Base-by-base conservation (phyloP, 768 basidiomycete species). In the Collybia mongolica region DNA sequence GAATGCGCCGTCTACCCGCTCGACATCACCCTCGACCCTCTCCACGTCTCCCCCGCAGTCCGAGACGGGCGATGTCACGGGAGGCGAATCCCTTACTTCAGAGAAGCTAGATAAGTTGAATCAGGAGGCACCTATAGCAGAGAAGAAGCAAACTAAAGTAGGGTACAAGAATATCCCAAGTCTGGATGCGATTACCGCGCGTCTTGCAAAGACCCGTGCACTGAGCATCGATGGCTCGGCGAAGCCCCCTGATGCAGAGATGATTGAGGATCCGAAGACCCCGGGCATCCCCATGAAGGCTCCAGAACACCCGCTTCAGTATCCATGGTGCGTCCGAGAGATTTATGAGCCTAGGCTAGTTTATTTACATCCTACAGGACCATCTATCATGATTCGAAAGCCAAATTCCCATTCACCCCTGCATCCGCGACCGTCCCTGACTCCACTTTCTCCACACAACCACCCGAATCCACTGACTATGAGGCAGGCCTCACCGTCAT, bases 151-250 rank as follows among this genome's bases (percentile, higher is more conserved):
- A 52, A 62, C 62, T 54, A 74, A 73, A 60, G 70, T 75, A n/a
- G 90, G 90, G 19, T 93, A 90, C 70, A 93, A 91, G 83, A 92
- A 91, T 61, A 88, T 93, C 39, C 91, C 91, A 12, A 83, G 81
- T 54, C 79, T 93, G 47, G 90, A 92, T 61, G 88, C 87, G 23
- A 93, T 93, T 71, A 88, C 90, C 1, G 86, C 86, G 26, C 81
- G 87, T 32, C 70, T 92, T 51, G 87, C 83, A 46, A 87, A 87
- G 69, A 74, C 85, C 23, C 74, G 86, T 46, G 74, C 82, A 29
- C 75, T 91, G 53, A 81, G 79, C 56, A 69, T 82, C 57, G 80
- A 82, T 61, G 80, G 88, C 14, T 81, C 83, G 3, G 72, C 83
- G 5, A 83, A 80, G 54, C 87, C 88, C 2, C 86, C 88, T 5